Conservation (phyloP, 2,329 filamentous ascomycete genomes). For the Paracorniculantispora psalliotae region DNA sequence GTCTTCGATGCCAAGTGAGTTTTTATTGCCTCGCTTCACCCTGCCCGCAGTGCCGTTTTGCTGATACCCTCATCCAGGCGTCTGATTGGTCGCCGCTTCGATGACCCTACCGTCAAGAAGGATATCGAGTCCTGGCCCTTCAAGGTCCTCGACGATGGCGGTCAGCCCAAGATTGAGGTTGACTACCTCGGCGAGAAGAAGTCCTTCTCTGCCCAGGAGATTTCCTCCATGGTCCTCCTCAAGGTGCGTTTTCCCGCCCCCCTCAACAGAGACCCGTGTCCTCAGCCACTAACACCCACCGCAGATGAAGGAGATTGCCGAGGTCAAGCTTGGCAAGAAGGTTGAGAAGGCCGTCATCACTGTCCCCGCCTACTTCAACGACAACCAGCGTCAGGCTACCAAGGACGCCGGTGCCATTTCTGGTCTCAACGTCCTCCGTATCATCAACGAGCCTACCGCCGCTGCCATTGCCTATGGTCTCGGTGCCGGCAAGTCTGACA, state of each 20-base stretch:
- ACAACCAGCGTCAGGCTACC: constrained; percentile 95
- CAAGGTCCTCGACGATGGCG: constrained; percentile 84
- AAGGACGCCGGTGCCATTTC: constrained; percentile 98
- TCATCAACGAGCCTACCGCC: constrained; percentile 98
- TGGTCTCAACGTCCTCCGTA: constrained; percentile 95
- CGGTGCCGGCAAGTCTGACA: constrained; percentile 85
- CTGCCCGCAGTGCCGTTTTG: too few species aligned
- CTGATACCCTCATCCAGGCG: too few species aligned
- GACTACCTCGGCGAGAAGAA: constrained; percentile 60
- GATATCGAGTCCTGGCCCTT: constrained; percentile 99
- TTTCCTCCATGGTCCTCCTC: constrained; percentile 82
- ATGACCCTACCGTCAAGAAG: constrained; percentile 79
- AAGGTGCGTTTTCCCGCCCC: constrained; percentile 60
- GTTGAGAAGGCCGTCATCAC: constrained; percentile 97
- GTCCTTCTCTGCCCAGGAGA: constrained; percentile 74
- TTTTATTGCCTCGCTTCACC: too few species aligned
- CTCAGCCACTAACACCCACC: constrained; percentile 14
- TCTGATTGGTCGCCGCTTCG: constrained; percentile 77
- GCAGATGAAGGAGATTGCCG: constrained; percentile 96
- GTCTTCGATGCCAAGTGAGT: constrained; percentile 81
- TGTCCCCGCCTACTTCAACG: constrained; percentile 98
- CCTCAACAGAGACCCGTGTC: not conserved
- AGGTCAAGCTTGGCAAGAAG: constrained; percentile 88
- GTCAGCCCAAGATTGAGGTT: constrained; percentile 81
- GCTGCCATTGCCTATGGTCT: constrained; percentile 98